phyloP scores from a whole-genome alignment of 495 filamentous ascomycete genomes.

The Penicillium malachiteum region DNA sequence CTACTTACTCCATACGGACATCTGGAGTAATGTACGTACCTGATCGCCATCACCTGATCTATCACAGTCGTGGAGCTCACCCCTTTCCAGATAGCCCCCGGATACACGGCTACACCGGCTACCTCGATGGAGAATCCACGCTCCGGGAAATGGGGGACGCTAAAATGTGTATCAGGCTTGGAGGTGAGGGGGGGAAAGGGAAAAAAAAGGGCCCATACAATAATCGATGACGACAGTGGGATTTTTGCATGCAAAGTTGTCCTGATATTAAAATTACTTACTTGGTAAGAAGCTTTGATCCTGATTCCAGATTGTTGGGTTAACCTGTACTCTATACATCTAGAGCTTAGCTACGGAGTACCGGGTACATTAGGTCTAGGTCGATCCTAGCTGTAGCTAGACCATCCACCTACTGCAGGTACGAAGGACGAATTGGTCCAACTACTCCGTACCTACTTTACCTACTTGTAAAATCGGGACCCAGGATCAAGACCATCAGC shows the following conservation, averaged over 20 bases:
- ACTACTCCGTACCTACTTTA: no score
- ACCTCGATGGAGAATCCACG: background rate
- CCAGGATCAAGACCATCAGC: background rate
- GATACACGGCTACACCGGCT: constrained; percentile 1
- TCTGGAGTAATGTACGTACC: background rate
- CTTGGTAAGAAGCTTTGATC: no score
- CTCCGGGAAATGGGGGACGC: background rate
- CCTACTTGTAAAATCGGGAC: background rate
- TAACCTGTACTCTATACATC: background rate
- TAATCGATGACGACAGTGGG: background rate
- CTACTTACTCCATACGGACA: no score
- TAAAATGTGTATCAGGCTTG: background rate
- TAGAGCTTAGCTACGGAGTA: background rate
- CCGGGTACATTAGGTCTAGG: constrained; percentile 1
- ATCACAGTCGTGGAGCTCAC: background rate
- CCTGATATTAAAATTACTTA: no score
- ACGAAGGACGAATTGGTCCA: constrained; percentile 1
- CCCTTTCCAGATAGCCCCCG: background rate
- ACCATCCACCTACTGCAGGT: constrained; percentile 26
- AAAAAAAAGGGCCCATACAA: no score
- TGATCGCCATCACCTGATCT: constrained; percentile 2
- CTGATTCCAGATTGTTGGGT: no score
- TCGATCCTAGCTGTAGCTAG: constrained; percentile 11
- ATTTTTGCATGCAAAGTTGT: background rate
- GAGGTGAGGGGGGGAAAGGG: background rate